Evolutionary conservation across 1,284 basidiomycete genomes (phyloP).

Genomic region (Stereum hirsutum): DNA sequence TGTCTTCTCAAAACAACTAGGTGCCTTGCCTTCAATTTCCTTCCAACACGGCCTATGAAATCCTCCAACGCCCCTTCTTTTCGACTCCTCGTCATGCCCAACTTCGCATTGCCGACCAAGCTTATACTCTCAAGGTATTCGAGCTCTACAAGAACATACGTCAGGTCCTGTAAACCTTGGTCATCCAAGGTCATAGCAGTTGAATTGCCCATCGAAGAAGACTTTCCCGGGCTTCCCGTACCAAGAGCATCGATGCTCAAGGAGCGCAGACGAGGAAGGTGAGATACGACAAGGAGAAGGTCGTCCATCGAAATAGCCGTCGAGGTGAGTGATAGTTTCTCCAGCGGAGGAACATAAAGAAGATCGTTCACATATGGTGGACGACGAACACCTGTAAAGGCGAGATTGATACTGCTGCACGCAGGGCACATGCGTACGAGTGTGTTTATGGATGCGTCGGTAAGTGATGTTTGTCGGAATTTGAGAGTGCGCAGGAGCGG

Average conservation of each 20-base stretch:
- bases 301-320: slow-evolving; percentile 34
- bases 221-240: slow-evolving; percentile 33
- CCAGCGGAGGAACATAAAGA: slow-evolving; percentile 21
- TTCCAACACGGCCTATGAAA: slow-evolving; percentile 45
- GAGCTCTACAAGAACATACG: slow-evolving; percentile 28
- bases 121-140: slow-evolving; percentile 39
- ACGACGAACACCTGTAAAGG: slow-evolving; percentile 49
- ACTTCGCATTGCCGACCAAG: slow-evolving; percentile 53
- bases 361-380: slow-evolving; percentile 17
- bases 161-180: slow-evolving; percentile 33
- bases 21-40: slow-evolving; percentile 56
- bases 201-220: slow-evolving; percentile 32
- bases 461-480: slow-evolving; percentile 43
- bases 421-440: slow-evolving; percentile 39
- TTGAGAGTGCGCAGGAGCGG: slow-evolving; percentile 42
- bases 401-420: slow-evolving; percentile 47
- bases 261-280: slow-evolving; percentile 32
- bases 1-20: slow-evolving; percentile 15
- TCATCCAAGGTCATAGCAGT: slow-evolving; percentile 50
- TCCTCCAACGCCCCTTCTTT: slow-evolving; percentile 29
- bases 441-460: slow-evolving; percentile 34
- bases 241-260: slow-evolving; percentile 57
- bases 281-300: slow-evolving; percentile 29
- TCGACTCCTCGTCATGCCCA: slow-evolving; percentile 30
- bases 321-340: slow-evolving; percentile 56